Percentiles rank a stretch among this genome's conserved stretches.
phyloP scores from a whole-genome alignment of 2,329 filamentous ascomycete species.

The Ophiostoma novo-ulmi region DNA sequence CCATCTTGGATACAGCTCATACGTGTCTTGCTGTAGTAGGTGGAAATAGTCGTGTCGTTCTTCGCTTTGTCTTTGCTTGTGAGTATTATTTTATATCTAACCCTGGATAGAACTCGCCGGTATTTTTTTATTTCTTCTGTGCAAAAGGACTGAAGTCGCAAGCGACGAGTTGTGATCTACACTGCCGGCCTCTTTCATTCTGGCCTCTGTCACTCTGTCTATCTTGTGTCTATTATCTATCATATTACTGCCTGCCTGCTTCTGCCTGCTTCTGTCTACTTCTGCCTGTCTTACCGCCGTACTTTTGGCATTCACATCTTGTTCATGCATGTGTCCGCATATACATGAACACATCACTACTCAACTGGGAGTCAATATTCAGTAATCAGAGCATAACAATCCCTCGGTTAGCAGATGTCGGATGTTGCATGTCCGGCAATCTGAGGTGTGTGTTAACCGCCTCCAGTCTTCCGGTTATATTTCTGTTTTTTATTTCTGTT shows the following conservation, averaged over 20 bases:
- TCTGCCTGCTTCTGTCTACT: neutral
- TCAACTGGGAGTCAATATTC: neutral
- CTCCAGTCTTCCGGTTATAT: too few relatives aligned
- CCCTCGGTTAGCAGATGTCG: neutral
- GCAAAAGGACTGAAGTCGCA: neutral
- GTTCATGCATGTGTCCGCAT: neutral
- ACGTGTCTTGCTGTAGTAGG: neutral
- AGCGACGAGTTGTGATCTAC: neutral
- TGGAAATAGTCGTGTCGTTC: neutral
- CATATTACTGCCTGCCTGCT: neutral
- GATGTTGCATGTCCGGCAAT: neutral
- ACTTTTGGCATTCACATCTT: neutral
- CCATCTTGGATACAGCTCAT: neutral
- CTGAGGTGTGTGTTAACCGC: neutral
- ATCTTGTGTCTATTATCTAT: neutral
- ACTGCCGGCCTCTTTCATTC: neutral
- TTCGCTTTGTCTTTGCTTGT: neutral
- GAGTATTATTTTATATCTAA: neutral
- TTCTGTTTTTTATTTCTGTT: too few relatives aligned
- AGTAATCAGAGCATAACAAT: neutral
- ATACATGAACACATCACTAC: neutral
- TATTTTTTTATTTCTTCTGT: neutral
- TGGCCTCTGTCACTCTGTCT: neutral
- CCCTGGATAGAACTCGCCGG: too few relatives aligned
- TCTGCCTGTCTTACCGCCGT: slow-evolving; percentile 5